phyloP scores from a whole-genome alignment of 2,329 filamentous ascomycete genomes.

The Lecanicillium sp. region DNA sequence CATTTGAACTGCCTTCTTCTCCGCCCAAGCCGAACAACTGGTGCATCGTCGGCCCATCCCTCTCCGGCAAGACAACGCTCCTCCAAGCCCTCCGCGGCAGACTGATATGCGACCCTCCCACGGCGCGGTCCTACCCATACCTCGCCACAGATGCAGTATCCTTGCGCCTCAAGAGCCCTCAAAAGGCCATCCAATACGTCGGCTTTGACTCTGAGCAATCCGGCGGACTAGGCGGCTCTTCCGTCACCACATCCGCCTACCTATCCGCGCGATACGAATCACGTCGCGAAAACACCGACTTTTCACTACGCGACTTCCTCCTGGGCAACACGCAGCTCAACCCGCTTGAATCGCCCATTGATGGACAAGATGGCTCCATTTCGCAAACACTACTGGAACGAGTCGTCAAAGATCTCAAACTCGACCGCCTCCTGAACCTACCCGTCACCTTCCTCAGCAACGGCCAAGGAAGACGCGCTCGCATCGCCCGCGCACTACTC shows the following conservation, averaged over 20 bases:
- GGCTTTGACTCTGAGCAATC: conserved; percentile 74
- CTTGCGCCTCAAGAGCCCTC: conserved; percentile 46
- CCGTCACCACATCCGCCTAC: conserved; percentile 65
- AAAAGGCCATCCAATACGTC: conserved; percentile 74
- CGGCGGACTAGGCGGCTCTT: conserved; percentile 40
- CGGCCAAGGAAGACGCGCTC: conserved; percentile 78
- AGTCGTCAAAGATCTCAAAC: conserved; percentile 60
- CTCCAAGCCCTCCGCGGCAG: conserved; percentile 70
- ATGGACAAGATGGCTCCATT: conserved; percentile 38
- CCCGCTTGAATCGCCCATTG: conserved; percentile 37
- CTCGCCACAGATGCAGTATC: conserved; percentile 56
- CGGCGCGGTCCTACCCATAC: conserved; percentile 69
- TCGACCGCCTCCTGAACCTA: conserved; percentile 63
- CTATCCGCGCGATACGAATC: conserved; percentile 88
- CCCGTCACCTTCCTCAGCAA: conserved; percentile 89
- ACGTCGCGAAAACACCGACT: conserved; percentile 76
- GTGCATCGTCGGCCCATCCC: conserved; percentile 75
- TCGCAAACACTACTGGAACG: conserved; percentile 45
- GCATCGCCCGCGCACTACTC: conserved; percentile 81
- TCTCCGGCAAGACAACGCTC: conserved; percentile 73
- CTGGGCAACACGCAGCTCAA: conserved; percentile 79
- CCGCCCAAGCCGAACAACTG: conserved; percentile 53
- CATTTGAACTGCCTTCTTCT: conserved; percentile 58
- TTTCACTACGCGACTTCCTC: conserved; percentile 73
- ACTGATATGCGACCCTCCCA: conserved; percentile 66